These are phyloP conservation scores for Mortierella sp. DNA, from an alignment of 371 early-diverging fungal species.

Conservation along the genomic window DNA sequence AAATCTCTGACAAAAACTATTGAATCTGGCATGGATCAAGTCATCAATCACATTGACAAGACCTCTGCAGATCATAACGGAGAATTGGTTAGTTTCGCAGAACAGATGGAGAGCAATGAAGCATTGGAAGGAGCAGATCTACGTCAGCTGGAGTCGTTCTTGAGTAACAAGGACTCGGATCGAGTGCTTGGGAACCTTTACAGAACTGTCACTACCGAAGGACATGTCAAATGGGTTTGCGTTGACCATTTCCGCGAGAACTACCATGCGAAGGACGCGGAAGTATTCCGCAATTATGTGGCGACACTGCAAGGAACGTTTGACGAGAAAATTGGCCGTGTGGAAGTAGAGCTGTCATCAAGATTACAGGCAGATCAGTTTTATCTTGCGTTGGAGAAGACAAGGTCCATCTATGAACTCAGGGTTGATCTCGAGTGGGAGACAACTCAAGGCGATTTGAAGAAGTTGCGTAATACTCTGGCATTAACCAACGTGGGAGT, in stretches of 20 bases:
- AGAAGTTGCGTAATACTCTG: slow-evolving; percentile 1
- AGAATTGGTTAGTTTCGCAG: no score
- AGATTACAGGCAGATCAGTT: slow-evolving; percentile 3
- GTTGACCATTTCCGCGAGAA: slow-evolving; percentile 24
- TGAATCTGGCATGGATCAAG: neutral
- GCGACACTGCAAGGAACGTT: neutral
- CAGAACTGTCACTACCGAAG: slow-evolving; percentile 9
- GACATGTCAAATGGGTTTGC: slow-evolving; percentile 33
- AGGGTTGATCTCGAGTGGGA: slow-evolving; percentile 13
- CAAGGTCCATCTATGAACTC: slow-evolving; percentile 16
- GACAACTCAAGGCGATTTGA: slow-evolving; percentile 1
- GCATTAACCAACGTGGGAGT: neutral
- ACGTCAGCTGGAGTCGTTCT: slow-evolving; percentile 6
- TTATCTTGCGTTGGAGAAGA: slow-evolving; percentile 15
- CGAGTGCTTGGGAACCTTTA: slow-evolving; percentile 17
- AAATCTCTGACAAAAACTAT: neutral
- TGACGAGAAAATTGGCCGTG: neutral
- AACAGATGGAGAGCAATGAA: no score
- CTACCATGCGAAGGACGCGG: neutral
- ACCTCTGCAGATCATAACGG: neutral
- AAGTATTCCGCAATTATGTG: neutral
- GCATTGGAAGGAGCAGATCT: slow-evolving; percentile 12
- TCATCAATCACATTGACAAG: neutral
- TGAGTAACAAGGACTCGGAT: slow-evolving; percentile 12
- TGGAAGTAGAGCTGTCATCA: neutral